phyloP scores from a whole-genome alignment of 345 rosid species.

The Corchorus olitorius region DNA sequence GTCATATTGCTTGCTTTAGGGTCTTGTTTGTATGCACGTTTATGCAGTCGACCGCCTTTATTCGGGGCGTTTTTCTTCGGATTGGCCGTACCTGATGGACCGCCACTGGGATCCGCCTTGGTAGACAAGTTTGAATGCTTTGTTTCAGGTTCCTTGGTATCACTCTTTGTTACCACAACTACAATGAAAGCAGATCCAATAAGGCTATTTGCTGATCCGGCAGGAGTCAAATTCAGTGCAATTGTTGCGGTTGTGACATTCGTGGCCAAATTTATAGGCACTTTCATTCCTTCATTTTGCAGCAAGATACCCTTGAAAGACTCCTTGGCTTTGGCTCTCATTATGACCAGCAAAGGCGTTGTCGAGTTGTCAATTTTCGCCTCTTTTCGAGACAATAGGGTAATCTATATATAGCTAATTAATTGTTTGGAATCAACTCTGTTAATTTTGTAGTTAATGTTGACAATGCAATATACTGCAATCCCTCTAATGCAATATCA shows the following conservation, averaged over 20 bases:
- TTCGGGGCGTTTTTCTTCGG: conserved; percentile 49
- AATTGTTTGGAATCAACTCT: neutral
- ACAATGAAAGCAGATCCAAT: conserved; percentile 17
- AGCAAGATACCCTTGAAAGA: conserved; percentile 49
- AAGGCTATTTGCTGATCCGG: neutral
- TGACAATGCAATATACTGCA: too few species aligned
- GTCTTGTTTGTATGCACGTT: conserved; percentile 27
- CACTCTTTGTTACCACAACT: conserved; percentile 30
- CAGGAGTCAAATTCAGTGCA: neutral
- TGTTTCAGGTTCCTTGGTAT: conserved; percentile 31
- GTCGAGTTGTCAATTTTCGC: conserved; percentile 37
- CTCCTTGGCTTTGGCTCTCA: conserved; percentile 44
- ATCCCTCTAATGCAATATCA: too few species aligned
- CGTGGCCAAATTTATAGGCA: conserved; percentile 33
- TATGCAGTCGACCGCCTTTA: conserved; percentile 31
- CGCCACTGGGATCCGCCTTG: conserved; percentile 52
- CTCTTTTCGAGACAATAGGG: conserved; percentile 28
- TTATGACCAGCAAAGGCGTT: conserved; percentile 52
- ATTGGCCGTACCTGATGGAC: conserved; percentile 50
- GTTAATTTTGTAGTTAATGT: too few species aligned
- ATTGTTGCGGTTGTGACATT: conserved; percentile 18
- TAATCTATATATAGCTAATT: neutral
- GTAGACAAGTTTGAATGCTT: conserved; percentile 43
- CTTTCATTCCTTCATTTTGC: conserved; percentile 40
- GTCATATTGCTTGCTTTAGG: conserved; percentile 35